Base-by-base conservation (phyloP, 1,284 basidiomycete species). In the Sporisorium exsertum region DNA sequence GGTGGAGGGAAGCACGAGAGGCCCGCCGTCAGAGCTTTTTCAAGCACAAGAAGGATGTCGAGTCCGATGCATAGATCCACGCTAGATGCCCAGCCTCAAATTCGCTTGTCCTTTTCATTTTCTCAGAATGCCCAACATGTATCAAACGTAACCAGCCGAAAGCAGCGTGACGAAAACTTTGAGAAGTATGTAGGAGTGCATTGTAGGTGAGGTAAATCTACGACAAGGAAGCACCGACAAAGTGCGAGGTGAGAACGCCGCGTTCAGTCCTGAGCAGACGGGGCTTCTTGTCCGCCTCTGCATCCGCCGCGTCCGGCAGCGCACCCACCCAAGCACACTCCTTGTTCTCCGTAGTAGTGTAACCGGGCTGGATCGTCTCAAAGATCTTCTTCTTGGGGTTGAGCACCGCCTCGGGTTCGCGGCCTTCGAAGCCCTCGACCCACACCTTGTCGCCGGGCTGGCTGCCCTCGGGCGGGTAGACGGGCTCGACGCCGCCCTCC, bases 21-120 rank as follows among this genome's bases (percentile, higher is more conserved):
- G 84, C 85, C 71, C 81, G 86, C 62, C 84, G 88, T 67, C 68
- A 84, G 68, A 78, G 81, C 69, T 88, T 88, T 86, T 88, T 88
- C 86, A 88, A 88, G 66, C 65, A 77, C 65, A 69, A 69, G 71
- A 72, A 72, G 66, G 74, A 77, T 29, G 71, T 72, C 52, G 75
- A 73, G 61, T 66, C 70, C 32, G 75, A 77, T 53, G 71, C 72
- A 67, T 77, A 70, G 64, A 68, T 58, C 20, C 20, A 35, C 33
- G 33, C 13, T 64, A 40, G 33, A 53, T 35, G 20, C 20, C 29
- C 5, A 35, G 24, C 22, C 27, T 47, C 49, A 42, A 50, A 29
- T 20, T n/a, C 40, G 40, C 40, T 43, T n/a, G n/a, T 33, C 47
- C 24, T 32, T 61, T 43, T 35, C 32, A 18, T 51, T 27, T 45